Base-by-base conservation (phyloP, 1,284 basidiomycete species). In the Tilletia caries region DNA sequence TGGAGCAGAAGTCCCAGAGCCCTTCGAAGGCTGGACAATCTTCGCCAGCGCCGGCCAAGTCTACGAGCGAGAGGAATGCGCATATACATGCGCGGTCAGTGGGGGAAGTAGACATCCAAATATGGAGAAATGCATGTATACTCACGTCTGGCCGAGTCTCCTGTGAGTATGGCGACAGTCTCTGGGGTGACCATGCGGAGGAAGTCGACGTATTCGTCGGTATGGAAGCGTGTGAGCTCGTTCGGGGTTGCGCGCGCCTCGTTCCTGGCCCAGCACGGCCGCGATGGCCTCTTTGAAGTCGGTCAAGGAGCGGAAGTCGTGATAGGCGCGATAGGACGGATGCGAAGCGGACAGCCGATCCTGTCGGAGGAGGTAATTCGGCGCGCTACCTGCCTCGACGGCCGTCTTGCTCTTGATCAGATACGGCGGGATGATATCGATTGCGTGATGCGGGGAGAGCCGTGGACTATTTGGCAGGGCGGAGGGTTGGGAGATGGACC, bases 271-370 rank as follows among this genome's bases (percentile, higher is more conserved):
- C 46, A 92, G 86, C 23, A 96, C 89, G 67, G 92, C 92, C 18
- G 89, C 91, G 46, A 92, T 89, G 73, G 90, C 90, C 83, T 96
- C 94, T 71, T 93, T 89, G 91, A 95, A 95, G 83, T 94, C 92
- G 70, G n/a, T n/a, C n/a, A n/a, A n/a, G n/a, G n/a, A n/a, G n/a
- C n/a, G n/a, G n/a, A n/a, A n/a, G n/a, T n/a, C 90, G n/a, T 91
- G 90, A 89, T 92, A 97, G 34, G 84, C 81, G 64, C 87, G 87
- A 91, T 92, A 97, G 66, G 87, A 90, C 0, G 89, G 87, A 0
- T 93, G 92, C 0, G 92, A 43, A 27, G 33, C 37, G 32, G 69
- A 58, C 27, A 78, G 54, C 23, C 81, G 72, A 23, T 82, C 79
- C n/a, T 81, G 77, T 23, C 79, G 69, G 67, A 81, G 67, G 25